Conservation (phyloP, 2,329 filamentous ascomycete species). For the Xylariaceae sp. region DNA sequence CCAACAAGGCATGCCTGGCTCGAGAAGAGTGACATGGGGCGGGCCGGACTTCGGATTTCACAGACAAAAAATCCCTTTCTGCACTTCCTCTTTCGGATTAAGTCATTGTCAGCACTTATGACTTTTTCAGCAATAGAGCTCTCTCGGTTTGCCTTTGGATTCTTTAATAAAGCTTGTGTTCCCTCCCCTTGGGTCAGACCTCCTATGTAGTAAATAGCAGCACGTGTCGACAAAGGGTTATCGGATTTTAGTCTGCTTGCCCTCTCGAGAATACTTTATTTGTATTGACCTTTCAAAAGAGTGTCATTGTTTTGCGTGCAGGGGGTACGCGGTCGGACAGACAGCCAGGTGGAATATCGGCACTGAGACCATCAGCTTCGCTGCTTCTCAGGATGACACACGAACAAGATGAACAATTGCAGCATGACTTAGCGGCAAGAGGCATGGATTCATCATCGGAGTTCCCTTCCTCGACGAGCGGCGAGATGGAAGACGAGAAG, state of each 20-base stretch:
- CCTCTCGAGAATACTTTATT: neutral
- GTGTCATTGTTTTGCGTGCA: neutral
- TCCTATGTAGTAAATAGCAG: no score
- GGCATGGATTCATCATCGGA: constrained; percentile 3
- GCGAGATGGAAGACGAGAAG: constrained; percentile 2
- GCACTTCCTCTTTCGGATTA: neutral
- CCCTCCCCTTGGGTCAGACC: neutral
- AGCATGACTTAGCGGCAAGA: neutral
- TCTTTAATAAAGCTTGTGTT: neutral
- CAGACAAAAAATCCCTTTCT: neutral
- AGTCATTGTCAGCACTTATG: neutral
- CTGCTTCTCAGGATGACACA: neutral
- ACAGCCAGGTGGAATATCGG: neutral
- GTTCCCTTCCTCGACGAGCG: neutral
- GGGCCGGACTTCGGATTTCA: constrained; percentile 11
- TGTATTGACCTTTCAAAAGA: neutral
- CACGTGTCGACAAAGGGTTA: neutral
- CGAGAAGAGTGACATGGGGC: neutral
- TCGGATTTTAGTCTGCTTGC: neutral
- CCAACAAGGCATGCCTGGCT: neutral
- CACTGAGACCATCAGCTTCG: neutral
- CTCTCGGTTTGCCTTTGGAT: neutral
- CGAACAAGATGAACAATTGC: neutral
- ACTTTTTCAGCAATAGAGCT: neutral
- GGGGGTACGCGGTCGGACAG: neutral